These are phyloP conservation scores for Hyaloscypha variabilis DNA, from an alignment of 495 filamentous ascomycete species.

Conservation along the genomic window DNA sequence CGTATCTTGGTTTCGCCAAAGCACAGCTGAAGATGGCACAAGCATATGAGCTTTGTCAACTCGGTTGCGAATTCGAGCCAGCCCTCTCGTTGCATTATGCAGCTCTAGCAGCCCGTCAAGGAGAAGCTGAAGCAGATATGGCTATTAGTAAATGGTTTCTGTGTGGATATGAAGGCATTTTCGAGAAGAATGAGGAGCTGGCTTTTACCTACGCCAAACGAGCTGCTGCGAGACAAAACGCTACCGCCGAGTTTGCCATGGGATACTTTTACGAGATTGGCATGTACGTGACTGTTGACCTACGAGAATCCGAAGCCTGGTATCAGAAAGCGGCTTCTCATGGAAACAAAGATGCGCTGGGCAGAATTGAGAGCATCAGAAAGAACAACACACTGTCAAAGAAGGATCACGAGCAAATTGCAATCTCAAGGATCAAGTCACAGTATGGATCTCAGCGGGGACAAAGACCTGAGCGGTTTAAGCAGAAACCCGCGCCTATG, in stretches of 20 bases:
- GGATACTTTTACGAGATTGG: conserved; percentile 98
- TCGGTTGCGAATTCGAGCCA: conserved; percentile 95
- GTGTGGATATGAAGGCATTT: conserved; percentile 87
- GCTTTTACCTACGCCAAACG: conserved; percentile 90
- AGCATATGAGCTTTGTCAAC: conserved; percentile 90
- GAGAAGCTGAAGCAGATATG: conserved; percentile 89
- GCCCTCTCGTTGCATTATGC: conserved; percentile 94
- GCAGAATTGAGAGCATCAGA: conserved; percentile 80
- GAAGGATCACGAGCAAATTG: conserved; percentile 90
- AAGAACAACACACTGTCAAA: conserved; percentile 85
- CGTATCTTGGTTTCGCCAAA: conserved; percentile 94
- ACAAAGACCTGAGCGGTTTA: conserved; percentile 66
- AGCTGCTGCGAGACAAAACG: conserved; percentile 76
- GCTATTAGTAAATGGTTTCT: conserved; percentile 99
- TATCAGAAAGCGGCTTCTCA: conserved; percentile 88
- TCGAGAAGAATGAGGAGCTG: conserved; percentile 92
- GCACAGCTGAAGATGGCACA: conserved; percentile 97
- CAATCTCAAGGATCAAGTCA: conserved; percentile 87
- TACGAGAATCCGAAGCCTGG: conserved; percentile 85
- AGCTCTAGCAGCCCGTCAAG: conserved; percentile 85
- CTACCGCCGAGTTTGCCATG: conserved; percentile 94
- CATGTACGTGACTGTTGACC: conserved; percentile 78
- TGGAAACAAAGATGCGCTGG: conserved; percentile 87
- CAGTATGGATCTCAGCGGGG: conserved; percentile 86
- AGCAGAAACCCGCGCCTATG: conserved; percentile 50